These are phyloP conservation scores for Pichia heedii DNA, from an alignment of 805 yeast genomes.

Conservation along the genomic window DNA sequence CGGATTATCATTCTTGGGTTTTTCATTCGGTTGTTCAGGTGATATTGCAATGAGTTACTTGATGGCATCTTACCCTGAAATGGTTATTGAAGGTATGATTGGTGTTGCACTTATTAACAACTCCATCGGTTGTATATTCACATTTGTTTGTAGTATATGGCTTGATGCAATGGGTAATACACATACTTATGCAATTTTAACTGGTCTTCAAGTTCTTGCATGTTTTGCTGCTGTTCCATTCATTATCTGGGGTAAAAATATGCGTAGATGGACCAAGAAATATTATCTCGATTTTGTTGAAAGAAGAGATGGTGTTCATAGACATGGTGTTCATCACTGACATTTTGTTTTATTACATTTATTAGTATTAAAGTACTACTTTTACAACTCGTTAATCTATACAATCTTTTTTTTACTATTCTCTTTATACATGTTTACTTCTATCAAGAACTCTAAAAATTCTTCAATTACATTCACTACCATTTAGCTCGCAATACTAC, in stretches of 20 bases:
- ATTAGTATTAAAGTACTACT: too few species aligned
- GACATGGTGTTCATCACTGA: constrained; percentile 1
- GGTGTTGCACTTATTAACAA: constrained; percentile 61
- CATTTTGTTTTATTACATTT: background rate
- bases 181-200: constrained; percentile 52
- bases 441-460: too few species aligned
- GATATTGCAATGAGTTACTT: constrained; percentile 60
- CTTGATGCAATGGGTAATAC: constrained; percentile 47
- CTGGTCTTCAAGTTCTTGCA: constrained; percentile 49
- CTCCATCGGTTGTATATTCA: constrained; percentile 55
- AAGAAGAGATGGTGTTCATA: constrained; percentile 34
- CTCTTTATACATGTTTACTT: too few species aligned
- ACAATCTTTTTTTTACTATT: too few species aligned
- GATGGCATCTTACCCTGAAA: constrained; percentile 62
- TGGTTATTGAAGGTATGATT: constrained; percentile 64
- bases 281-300: constrained; percentile 47
- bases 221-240: constrained; percentile 43
- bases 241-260: constrained; percentile 39
- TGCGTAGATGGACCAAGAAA: constrained; percentile 48
- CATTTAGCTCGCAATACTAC: too few species aligned
- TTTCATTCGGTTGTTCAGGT: constrained; percentile 64
- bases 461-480: too few species aligned
- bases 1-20: constrained; percentile 57
- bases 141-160: constrained; percentile 58
- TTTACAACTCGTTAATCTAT: too few species aligned